Evolutionary conservation across 2,329 filamentous ascomycete species (phyloP), one percentile per base, ranked within the genome.

Genomic region (Fusarium succisae): DNA sequence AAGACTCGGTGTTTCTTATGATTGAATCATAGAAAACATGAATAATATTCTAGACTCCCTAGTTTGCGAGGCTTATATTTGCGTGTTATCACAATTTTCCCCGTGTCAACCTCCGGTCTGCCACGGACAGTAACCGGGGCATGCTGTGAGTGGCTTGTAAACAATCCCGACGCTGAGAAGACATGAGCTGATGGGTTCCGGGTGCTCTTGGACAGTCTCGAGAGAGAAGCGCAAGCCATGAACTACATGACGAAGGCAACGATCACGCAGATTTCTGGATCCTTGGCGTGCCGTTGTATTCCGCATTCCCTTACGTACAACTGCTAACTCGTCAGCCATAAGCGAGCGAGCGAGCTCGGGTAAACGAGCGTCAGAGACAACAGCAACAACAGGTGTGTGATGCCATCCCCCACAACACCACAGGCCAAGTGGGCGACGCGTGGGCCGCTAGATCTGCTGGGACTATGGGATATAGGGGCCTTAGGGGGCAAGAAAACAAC

Each of bases 301-400:
- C 30, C 30, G 22, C 57, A 43, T 64, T 53, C 54, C 50, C 51
- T 67, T 65, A 51, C 44, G 61, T 67, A 51, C 44, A 51, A 28
- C 17, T 24, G 37, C 43, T 38, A 22, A 47, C 26, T 44, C 48
- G 63, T 64, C 63, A 44, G 43, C 59, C 50, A 32, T 43, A 44
- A 56, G 51, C 51, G 26, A 64, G 32, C 39, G 18, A 53, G 37
- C 48, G 13, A 17, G 15, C 41, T 26, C 24, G 41, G 28, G 32
- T 20, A 44, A 44, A 57, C 55, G 51, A 65, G 60, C 45, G 37
- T 65, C 60, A 51, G 38, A 58, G 28, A 43, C n/a, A 39, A 45
- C 28, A 51, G 47, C 63, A 22, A 51, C 55, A 41, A 37, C 39
- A 41, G 39, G 51, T 41, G 44, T 53, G 44, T 45, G 47, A 63